Evolutionary conservation across 2,329 filamentous ascomycete genomes (phyloP).

Genomic region (Seiridium unicorne): DNA sequence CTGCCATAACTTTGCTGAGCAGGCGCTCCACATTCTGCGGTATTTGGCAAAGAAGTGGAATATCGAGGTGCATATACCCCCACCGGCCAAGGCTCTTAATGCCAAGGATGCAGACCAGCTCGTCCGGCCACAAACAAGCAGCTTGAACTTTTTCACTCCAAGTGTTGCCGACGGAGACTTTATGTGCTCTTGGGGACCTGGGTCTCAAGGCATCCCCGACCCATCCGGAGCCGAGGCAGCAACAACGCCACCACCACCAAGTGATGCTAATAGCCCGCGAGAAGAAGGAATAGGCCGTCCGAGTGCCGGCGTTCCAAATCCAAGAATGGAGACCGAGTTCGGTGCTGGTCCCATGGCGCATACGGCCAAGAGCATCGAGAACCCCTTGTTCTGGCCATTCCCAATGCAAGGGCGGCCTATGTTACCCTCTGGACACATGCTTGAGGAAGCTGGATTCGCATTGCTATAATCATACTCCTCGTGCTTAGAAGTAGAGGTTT

Average conservation of each 20-base stretch:
- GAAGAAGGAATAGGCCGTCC: not conserved
- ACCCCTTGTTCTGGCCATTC: conserved; percentile 60
- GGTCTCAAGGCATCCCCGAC: not conserved
- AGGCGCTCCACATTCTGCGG: conserved; percentile 58
- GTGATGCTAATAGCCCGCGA: not conserved
- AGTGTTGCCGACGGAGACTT: conserved; percentile 48
- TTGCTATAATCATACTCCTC: conserved; percentile 25
- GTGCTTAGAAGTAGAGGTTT: no score
- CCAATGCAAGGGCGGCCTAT: conserved; percentile 59
- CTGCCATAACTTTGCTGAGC: conserved; percentile 60
- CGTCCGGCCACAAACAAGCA: conserved; percentile 47
- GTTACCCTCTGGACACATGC: conserved; percentile 41
- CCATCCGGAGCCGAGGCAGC: not conserved
- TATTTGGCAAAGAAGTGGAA: conserved; percentile 60
- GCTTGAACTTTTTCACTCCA: conserved; percentile 57
- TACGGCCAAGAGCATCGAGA: conserved; percentile 40
- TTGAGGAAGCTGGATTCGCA: conserved; percentile 53
- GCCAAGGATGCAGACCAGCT: conserved; percentile 36
- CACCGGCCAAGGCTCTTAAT: conserved; percentile 22
- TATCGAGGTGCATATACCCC: conserved; percentile 46
- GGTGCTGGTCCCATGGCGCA: conserved; percentile 15
- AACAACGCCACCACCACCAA: not conserved
- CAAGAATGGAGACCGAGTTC: conserved; percentile 4
- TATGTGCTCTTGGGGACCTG: conserved; percentile 43
- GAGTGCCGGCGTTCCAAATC: not conserved